Conservation (phyloP, 2,329 filamentous ascomycete genomes). For the Ceratocystis cacaofunesta region DNA sequence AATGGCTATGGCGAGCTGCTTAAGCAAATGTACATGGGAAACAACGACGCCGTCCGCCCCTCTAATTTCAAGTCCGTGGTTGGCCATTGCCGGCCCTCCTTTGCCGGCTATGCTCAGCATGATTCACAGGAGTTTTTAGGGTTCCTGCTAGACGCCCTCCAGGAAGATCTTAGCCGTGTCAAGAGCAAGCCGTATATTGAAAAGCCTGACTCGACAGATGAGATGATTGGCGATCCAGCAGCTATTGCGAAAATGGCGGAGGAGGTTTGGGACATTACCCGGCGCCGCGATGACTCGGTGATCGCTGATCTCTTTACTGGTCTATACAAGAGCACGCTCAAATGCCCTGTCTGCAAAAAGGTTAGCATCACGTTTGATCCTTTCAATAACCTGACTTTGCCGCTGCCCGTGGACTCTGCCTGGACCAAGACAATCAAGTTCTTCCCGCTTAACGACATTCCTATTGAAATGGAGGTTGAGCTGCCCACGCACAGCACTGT, state of each 20-base stretch:
- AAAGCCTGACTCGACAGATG: slow-evolving; percentile 93
- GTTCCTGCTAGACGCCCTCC: slow-evolving; percentile 83
- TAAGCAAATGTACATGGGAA: slow-evolving; percentile 60
- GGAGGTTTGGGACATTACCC: slow-evolving; percentile 82
- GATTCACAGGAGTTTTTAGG: slow-evolving; percentile 95
- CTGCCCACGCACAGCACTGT: slow-evolving; percentile 62
- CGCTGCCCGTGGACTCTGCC: slow-evolving; percentile 71
- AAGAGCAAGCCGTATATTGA: slow-evolving; percentile 94
- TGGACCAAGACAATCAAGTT: slow-evolving; percentile 65
- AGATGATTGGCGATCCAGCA: slow-evolving; percentile 71
- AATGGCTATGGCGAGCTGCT: slow-evolving; percentile 65
- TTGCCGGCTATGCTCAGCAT: slow-evolving; percentile 90
- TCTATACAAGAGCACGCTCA: slow-evolving; percentile 94
- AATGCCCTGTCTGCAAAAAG: slow-evolving; percentile 81
- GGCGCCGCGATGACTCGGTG: slow-evolving; percentile 82
- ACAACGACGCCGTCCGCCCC: slow-evolving; percentile 58
- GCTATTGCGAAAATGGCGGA: slow-evolving; percentile 76
- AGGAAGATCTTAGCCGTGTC: slow-evolving; percentile 88
- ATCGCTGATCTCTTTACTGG: slow-evolving; percentile 92
- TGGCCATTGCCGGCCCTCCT: slow-evolving; percentile 57
- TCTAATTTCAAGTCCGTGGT: slow-evolving; percentile 39
- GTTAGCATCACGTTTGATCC: slow-evolving; percentile 98
- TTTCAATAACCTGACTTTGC: slow-evolving; percentile 86
- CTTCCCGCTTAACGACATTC: slow-evolving; percentile 57
- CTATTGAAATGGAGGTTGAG: slow-evolving; percentile 62